These are phyloP conservation scores for Fusarium lyarnte DNA, from an alignment of 2,329 filamentous ascomycete species.

Conservation along the genomic window DNA sequence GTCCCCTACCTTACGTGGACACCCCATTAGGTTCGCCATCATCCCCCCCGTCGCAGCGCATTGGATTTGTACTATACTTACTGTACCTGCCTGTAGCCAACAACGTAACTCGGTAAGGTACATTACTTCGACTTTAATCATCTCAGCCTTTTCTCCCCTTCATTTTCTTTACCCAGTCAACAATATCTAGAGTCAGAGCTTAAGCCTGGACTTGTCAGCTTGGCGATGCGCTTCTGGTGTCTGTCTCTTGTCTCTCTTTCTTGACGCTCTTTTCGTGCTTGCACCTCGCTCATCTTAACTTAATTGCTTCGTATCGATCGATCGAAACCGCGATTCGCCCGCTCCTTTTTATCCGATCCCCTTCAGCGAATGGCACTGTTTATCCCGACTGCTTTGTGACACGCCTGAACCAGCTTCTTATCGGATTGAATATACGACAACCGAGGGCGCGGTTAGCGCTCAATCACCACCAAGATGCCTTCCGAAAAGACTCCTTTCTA, in stretches of 20 bases:
- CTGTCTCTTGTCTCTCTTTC: slow-evolving; percentile 39
- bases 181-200: slow-evolving; percentile 11
- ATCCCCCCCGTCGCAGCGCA: slow-evolving; percentile 30
- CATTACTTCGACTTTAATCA: slow-evolving; percentile 9
- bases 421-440: slow-evolving; percentile 13
- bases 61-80: slow-evolving; percentile 15
- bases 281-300: slow-evolving; percentile 19
- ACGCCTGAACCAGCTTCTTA: neutral
- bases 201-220: slow-evolving; percentile 10
- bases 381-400: slow-evolving; percentile 14
- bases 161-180: slow-evolving; percentile 1
- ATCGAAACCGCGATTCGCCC: slow-evolving; percentile 20
- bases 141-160: slow-evolving; percentile 18
- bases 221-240: slow-evolving; percentile 38
- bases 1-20: slow-evolving; percentile 46
- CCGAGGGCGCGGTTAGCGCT: slow-evolving; percentile 35
- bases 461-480: slow-evolving; percentile 44
- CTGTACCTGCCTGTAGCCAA: neutral
- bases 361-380: slow-evolving; percentile 26
- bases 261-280: slow-evolving; percentile 40
- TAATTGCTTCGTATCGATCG: slow-evolving; percentile 23
- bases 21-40: slow-evolving; percentile 37
- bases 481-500: slow-evolving; percentile 55
- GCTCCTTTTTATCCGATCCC: slow-evolving; percentile 30
- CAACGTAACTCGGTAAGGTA: slow-evolving; percentile 6